A percentile compares a stretch with the other conserved stretches of the same genome.
Conservation (phyloP, 805 yeast genomes). For the Blastobotrys parvus region DNA sequence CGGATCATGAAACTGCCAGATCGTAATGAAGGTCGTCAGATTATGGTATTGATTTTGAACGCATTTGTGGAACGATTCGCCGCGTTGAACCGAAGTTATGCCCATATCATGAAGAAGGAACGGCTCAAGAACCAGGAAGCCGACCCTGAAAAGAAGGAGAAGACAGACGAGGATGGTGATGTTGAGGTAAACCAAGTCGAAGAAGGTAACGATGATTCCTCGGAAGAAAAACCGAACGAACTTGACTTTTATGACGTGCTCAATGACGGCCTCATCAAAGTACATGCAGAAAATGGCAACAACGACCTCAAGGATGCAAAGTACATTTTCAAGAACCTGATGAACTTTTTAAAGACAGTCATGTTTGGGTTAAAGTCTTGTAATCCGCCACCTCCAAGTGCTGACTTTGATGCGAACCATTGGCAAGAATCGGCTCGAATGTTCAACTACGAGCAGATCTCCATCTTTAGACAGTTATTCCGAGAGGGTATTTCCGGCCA, state of each 20-base stretch:
- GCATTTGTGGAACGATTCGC: slow-evolving; percentile 79
- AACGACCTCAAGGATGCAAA: slow-evolving; percentile 84
- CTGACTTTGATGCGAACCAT: slow-evolving; percentile 41
- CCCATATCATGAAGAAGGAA: slow-evolving; percentile 56
- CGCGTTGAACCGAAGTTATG: slow-evolving; percentile 63
- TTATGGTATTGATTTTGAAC: slow-evolving; percentile 78
- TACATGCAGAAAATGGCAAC: slow-evolving; percentile 40
- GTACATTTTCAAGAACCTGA: slow-evolving; percentile 74
- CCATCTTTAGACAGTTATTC: slow-evolving; percentile 66
- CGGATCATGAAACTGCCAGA: slow-evolving; percentile 74
- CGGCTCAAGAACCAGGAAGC: slow-evolving; percentile 35
- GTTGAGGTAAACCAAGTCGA: slow-evolving; percentile 9
- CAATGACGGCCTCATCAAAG: slow-evolving; percentile 48
- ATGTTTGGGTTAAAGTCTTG: slow-evolving; percentile 83
- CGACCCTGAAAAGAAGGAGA: slow-evolving; percentile 1
- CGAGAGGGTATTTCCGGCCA: slow-evolving; percentile 79
- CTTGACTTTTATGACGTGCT: slow-evolving; percentile 36
- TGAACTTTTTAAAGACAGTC: slow-evolving; percentile 84
- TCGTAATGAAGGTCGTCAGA: slow-evolving; percentile 72
- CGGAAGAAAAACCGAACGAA: slow-evolving; percentile 2
- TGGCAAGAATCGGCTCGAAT: slow-evolving; percentile 87
- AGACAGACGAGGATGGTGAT: slow-evolving; percentile 9
- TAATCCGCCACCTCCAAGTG: slow-evolving; percentile 68
- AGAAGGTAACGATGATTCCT: slow-evolving; percentile 3
- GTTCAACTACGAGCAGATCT: slow-evolving; percentile 75